Base-by-base conservation (phyloP, 1,284 basidiomycete genomes). In the Cryptococcus sp. region DNA sequence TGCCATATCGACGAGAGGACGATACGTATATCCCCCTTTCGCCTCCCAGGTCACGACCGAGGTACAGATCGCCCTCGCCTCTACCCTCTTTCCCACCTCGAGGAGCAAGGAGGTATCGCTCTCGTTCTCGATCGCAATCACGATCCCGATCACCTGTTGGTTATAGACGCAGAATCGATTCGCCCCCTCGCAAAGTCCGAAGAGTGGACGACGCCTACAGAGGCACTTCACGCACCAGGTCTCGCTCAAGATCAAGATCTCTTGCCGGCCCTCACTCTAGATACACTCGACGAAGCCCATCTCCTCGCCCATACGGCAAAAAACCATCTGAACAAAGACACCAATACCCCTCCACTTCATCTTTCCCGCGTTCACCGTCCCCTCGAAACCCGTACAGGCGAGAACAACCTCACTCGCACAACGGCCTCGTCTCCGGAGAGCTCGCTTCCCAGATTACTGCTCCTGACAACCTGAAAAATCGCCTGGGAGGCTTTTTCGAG, bases 1-100 rank as follows among this genome's bases (percentile, higher is more conserved):
- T 48, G 1, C 50, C 56, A 16, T 23, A 41, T 22, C 43, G 46
- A 53, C 58, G 63, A n/a, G 46, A 25, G 26, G 58, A 58, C 25
- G 44, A 44, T 41, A 17, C 34, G 7, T 19, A 22, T 38, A 20
- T 56, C 57, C 23, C 49, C 53, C 3, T 61, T 57, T 25, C 62
- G 15, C 46, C 19, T 43, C 52, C 11, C 11, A 19, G 17, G 43
- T 43, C 48, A 54, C 46, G 22, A 25, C 19, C 45, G 46, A 17
- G 34, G 22, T 29, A 48, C 22, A 37, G 37, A 43, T 53, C 43
- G 8, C 41, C 40, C n/a, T 43, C 52, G 16, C 41, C 52, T 39
- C 17, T 29, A 34, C 23, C 54, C 26, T 34, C 54, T 3, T 40
- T 45, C 39, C 51, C 58, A n/a, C 54, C 54, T 37, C 17, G 22